Conservation (phyloP, 1,284 basidiomycete species). For the Retiboletus flavoniger region DNA sequence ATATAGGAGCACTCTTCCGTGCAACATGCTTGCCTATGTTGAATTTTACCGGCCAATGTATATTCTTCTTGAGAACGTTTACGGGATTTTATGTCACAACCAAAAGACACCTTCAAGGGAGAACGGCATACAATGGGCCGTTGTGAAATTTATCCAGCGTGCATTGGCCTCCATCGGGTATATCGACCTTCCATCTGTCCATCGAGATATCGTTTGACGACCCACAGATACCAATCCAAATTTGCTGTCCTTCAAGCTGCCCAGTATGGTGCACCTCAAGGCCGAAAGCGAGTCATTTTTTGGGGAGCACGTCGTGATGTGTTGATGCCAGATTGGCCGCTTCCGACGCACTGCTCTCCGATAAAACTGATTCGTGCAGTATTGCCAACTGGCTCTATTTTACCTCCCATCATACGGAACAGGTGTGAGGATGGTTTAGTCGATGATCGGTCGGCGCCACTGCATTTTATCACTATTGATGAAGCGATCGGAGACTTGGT, state of each 20-base stretch:
- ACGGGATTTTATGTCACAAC: slow-evolving; percentile 51
- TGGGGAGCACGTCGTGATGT: slow-evolving; percentile 57
- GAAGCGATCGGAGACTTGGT: slow-evolving; percentile 70
- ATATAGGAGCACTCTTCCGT: slow-evolving; percentile 56
- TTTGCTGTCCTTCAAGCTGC: slow-evolving; percentile 64
- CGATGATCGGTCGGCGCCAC: slow-evolving; percentile 53
- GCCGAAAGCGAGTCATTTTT: slow-evolving; percentile 65
- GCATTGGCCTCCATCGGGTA: slow-evolving; percentile 61
- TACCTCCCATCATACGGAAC: slow-evolving; percentile 43
- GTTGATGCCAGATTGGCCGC: slow-evolving; percentile 58
- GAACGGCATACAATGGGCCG: slow-evolving; percentile 47
- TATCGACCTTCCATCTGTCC: slow-evolving; percentile 16
- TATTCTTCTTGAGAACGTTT: slow-evolving; percentile 70
- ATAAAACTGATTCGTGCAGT: slow-evolving; percentile 27
- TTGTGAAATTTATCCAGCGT: slow-evolving; percentile 63
- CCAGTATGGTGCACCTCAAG: slow-evolving; percentile 69
- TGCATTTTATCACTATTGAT: slow-evolving; percentile 52
- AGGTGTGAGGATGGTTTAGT: slow-evolving; percentile 30
- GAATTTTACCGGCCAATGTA: slow-evolving; percentile 64
- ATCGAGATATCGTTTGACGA: not conserved
- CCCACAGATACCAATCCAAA: slow-evolving; percentile 63
- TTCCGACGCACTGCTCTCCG: slow-evolving; percentile 54
- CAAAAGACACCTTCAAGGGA: slow-evolving; percentile 36
- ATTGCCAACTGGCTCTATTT: slow-evolving; percentile 39
- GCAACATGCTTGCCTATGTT: slow-evolving; percentile 73